Evolutionary conservation across 805 yeast species (phyloP).

Genomic region (Brettanomyces nanus): DNA sequence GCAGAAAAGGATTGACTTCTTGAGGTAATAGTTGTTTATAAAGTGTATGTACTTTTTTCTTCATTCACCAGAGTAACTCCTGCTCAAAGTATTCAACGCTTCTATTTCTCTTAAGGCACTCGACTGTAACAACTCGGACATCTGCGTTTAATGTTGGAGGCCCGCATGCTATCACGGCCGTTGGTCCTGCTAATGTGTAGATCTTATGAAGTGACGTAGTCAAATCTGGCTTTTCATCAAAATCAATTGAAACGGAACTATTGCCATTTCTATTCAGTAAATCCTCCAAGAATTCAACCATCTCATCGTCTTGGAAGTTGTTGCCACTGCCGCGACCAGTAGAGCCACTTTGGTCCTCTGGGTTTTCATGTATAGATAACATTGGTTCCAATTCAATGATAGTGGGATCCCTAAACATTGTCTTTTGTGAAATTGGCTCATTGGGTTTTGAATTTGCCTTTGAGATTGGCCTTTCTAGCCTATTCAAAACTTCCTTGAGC

Average conservation of each 20-base stretch:
- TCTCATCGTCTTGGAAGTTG: constrained; percentile 8
- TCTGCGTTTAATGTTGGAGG: constrained; percentile 27
- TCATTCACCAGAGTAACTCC: constrained; percentile 27
- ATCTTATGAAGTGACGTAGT: constrained; percentile 15
- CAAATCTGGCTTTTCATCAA: constrained; percentile 21
- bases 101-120: constrained; percentile 18
- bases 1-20: too few species aligned
- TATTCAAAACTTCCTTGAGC: constrained; percentile 4
- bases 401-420: too few species aligned
- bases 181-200: constrained; percentile 14
- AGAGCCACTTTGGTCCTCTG: not conserved
- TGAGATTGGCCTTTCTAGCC: not conserved
- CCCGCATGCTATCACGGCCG: constrained; percentile 31
- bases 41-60: too few species aligned
- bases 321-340: not conserved
- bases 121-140: constrained; percentile 25
- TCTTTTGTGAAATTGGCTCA: too few species aligned
- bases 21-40: too few species aligned
- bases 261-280: constrained; percentile 12
- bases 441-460: not conserved
- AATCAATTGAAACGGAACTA: constrained; percentile 14
- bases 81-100: constrained; percentile 31
- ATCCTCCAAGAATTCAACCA: constrained; percentile 10
- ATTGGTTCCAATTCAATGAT: too few species aligned
- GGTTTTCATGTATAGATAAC: not conserved